Evolutionary conservation across 2,329 filamentous ascomycete species (phyloP), one percentile per base, ranked within the genome.

Genomic region (Microdochium bolleyi): DNA sequence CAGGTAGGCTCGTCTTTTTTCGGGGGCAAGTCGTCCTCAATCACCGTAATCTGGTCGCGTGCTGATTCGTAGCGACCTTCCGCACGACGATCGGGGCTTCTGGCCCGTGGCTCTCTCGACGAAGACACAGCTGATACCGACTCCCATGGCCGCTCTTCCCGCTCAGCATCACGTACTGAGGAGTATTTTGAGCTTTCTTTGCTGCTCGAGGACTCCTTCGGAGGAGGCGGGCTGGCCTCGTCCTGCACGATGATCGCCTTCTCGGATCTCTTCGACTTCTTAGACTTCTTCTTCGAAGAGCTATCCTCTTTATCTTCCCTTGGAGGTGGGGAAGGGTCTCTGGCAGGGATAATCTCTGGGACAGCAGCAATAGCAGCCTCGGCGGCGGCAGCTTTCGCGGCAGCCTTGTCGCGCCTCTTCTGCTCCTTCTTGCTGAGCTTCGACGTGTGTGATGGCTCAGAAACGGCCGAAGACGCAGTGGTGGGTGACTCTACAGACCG

Each of bases 381-480:
- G 11, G 53, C 48, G 11, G 60, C 41, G 46, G 58, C 58, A 44
- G 52, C 49, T 37, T 69, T 68, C 16, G 41, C 41, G 8, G 67
- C 64, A 37, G 65, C 68, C 57, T 72, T 76, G 2, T 74, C 74
- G 16, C 64, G 69, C 58, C 71, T 74, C 61, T 72, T 75, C 56
- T 66, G 65, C 51, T 72, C 67, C 54, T 70, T 70, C 53, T 67
- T 71, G 57, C 61, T 66, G 2, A 65, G 58, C 53, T 65, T 67
- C 19, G 58, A 55, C 21, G 57, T 32, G n/a, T 16, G 8, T 19
- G 19, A 3, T 24, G 41, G 22, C 9, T 38, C 34, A 5, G 34
- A 14, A 21, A 46, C 5, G 21, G 19, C 41, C 7, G 41, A 19
- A 7, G 41, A 46, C 10, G 41, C 56, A 37, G 57, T 54, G 22